phyloP scores from a whole-genome alignment of 2,329 filamentous ascomycete species.

The Apiospora rasikravindrae region DNA sequence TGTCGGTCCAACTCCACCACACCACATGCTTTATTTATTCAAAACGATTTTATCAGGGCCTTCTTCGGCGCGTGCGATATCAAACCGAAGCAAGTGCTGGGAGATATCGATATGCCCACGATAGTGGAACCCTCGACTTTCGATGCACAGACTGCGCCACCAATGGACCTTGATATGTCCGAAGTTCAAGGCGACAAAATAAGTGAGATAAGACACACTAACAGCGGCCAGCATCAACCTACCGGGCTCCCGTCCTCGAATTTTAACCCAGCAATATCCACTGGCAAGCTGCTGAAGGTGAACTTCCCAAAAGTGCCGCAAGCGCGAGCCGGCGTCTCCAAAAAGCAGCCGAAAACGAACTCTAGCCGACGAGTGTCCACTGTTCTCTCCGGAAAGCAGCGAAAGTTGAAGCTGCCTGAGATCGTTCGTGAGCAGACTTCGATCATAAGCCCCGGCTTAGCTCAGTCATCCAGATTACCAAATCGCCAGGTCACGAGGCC shows the following conservation, averaged over 20 bases:
- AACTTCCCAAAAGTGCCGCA: neutral
- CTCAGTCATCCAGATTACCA: neutral
- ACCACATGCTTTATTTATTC: neutral
- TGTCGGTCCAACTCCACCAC: neutral
- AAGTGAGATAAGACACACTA: neutral
- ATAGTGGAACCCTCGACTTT: slow-evolving; percentile 6
- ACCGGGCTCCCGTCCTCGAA: neutral
- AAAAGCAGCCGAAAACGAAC: neutral
- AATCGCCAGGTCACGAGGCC: neutral
- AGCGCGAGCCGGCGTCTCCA: neutral
- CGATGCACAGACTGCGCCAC: neutral
- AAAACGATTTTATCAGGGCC: neutral
- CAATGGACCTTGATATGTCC: neutral
- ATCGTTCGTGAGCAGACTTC: neutral
- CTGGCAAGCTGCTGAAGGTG: neutral
- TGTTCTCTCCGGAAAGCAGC: slow-evolving; percentile 1
- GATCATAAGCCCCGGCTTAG: neutral
- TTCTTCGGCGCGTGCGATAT: slow-evolving; percentile 13
- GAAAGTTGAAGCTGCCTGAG: neutral
- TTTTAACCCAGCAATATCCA: neutral
- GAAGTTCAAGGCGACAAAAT: neutral
- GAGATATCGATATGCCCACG: neutral
- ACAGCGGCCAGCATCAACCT: neutral
- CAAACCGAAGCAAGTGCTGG: neutral
- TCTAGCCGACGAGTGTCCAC: neutral